Conservation (phyloP, 73 alveolate genomes). For the Effrenium voratum region DNA sequence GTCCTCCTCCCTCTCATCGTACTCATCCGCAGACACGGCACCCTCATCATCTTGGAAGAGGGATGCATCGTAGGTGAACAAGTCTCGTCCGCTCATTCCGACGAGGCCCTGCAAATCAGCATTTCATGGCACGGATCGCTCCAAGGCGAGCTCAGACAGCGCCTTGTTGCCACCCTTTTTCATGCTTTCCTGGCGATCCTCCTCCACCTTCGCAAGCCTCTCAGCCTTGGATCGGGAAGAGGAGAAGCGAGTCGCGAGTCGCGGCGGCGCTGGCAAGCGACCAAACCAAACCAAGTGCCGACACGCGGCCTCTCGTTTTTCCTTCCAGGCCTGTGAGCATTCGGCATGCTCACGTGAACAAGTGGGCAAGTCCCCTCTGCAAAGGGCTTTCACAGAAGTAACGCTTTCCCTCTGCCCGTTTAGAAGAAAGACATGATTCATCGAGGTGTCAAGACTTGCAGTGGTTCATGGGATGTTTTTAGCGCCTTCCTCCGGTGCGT, state of each 20-base stretch:
- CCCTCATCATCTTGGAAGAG: slow-evolving; percentile 92
- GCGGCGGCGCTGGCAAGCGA: not conserved
- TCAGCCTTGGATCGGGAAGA: not conserved
- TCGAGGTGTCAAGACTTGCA: too few species aligned
- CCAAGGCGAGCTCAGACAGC: too few species aligned
- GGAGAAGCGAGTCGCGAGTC: not conserved
- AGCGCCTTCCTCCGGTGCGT: too few species aligned
- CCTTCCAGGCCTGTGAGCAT: slow-evolving; percentile 25
- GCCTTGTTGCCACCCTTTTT: slow-evolving; percentile 46
- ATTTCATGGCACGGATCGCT: too few species aligned
- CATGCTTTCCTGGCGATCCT: slow-evolving; percentile 44
- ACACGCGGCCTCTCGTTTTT: slow-evolving; percentile 2
- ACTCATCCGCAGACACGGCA: slow-evolving; percentile 41
- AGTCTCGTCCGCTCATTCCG: slow-evolving; percentile 92
- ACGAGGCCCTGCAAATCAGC: not conserved
- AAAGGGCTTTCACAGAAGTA: too few species aligned
- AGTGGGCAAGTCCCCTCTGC: too few species aligned
- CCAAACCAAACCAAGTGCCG: not conserved
- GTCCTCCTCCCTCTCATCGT: slow-evolving; percentile 46
- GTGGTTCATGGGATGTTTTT: too few species aligned
- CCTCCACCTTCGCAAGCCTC: slow-evolving; percentile 24
- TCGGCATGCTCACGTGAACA: not conserved
- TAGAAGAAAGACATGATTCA: too few species aligned
- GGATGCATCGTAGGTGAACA: slow-evolving; percentile 92
- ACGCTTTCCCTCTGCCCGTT: too few species aligned